These are phyloP conservation scores for Cladosporium sp. DNA, from an alignment of 2,329 filamentous ascomycete genomes.

Conservation along the genomic window DNA sequence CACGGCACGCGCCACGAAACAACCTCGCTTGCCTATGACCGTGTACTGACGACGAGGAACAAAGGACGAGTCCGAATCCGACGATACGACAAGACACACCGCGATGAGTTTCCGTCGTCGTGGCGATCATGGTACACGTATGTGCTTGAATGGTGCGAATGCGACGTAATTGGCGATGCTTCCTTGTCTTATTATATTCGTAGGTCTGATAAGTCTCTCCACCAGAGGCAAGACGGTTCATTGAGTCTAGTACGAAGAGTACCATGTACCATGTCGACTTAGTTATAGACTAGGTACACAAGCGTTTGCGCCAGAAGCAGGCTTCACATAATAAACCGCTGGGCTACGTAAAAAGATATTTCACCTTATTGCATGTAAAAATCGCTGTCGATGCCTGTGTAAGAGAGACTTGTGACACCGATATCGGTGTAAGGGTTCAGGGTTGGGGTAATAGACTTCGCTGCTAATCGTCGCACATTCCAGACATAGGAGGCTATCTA, in stretches of 20 bases:
- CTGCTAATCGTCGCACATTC: background rate
- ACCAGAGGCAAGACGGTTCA: no score
- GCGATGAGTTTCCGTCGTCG: background rate
- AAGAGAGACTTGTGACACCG: no score
- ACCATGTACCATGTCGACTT: no score
- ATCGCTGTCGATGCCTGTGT: no score
- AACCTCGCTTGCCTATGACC: background rate
- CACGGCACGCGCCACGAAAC: background rate
- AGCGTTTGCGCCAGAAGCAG: no score
- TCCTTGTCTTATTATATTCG: no score
- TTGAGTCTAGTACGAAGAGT: no score
- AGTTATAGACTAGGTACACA: no score
- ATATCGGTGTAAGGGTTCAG: background rate
- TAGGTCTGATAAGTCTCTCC: no score
- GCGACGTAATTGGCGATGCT: background rate
- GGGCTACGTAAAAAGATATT: no score
- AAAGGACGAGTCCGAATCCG: background rate
- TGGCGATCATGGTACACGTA: background rate
- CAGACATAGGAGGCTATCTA: background rate
- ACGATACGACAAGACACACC: background rate
- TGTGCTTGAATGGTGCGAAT: background rate
- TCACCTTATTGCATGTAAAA: no score
- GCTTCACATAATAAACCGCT: no score
- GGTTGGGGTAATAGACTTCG: background rate
- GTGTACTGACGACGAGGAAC: background rate